Evolutionary conservation across 352 stramenopile genomes (phyloP), one percentile per base, ranked within the genome.

Genomic region (Pythium guiyangense): DNA sequence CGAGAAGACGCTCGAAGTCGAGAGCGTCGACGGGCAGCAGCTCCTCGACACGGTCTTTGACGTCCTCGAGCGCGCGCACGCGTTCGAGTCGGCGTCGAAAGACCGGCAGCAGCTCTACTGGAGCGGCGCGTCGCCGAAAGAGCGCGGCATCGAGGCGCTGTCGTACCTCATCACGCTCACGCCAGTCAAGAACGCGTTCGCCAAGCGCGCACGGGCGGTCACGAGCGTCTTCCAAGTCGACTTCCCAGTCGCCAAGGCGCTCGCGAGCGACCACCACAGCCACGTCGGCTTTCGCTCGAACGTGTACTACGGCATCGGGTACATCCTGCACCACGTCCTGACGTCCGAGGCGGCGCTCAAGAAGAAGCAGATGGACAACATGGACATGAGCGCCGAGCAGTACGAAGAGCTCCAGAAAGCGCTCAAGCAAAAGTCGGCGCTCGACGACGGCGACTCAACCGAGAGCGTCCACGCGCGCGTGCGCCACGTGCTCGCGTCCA

Each of bases 341-440:
- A 97, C 96, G 25, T 97, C 92, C 29, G 91, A 97, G 59, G 78
- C 97, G 53, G 89, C 95, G 49, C 78, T 99, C 6, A 95, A 97
- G 52, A 96, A 90, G 56, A 97, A 98, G 74, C 88, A 97, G 61
- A 98, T 99, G 76, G 82, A 94, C 34, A 93, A 94, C 11, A 98
- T 98, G 77, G 96, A 99, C 61, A 91, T 99, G 57, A 98, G 94
- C 0, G 83, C 94, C 35, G 95, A 99, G 59, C 94, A 99, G 71
- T 99, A 98, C 69, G 96, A 99, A 79, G 86, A 99, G 69, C 75
- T 99, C 18, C 91, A 98, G 70, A 87, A 94, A 51, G 84, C 98
- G 48, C 73, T 95, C 20, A 94, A 95, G 55, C 90, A 97, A 56
- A 98, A 98, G 64, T 98, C 93, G 15, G 74, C 90, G 29, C 84